Conservation (phyloP, 2,329 filamentous ascomycete species). For the Xylaria sp. region DNA sequence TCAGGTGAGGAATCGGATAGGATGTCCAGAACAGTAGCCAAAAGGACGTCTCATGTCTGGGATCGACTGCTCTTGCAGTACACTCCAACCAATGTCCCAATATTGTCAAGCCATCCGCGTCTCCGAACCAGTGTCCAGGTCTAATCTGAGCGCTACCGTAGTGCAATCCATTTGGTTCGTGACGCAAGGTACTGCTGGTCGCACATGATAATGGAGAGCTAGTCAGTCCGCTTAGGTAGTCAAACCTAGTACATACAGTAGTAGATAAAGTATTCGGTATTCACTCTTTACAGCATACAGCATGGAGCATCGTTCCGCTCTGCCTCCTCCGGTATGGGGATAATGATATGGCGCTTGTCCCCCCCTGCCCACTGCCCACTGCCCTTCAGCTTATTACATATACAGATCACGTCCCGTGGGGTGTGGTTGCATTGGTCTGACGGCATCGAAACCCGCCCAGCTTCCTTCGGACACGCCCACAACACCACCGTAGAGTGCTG, state of each 20-base stretch:
- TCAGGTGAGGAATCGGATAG: slow-evolving; percentile 31
- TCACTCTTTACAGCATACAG: no score
- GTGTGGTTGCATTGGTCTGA: slow-evolving; percentile 32
- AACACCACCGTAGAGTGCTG: slow-evolving; percentile 19
- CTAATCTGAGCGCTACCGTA: slow-evolving; percentile 15
- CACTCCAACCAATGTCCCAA: slow-evolving; percentile 13
- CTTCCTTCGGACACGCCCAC: slow-evolving; percentile 16
- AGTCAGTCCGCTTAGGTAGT: background rate
- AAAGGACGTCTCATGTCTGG: background rate
- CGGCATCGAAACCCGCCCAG: slow-evolving; percentile 28
- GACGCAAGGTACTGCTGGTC: slow-evolving; percentile 1
- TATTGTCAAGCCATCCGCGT: slow-evolving; percentile 25
- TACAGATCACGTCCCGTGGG: slow-evolving; percentile 27
- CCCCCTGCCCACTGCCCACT: slow-evolving; percentile 14
- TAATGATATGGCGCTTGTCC: slow-evolving; percentile 6
- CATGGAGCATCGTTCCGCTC: slow-evolving; percentile 3
- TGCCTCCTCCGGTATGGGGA: slow-evolving; percentile 11
- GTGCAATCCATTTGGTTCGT: background rate
- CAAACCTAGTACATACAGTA: no score
- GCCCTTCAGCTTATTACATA: slow-evolving; percentile 26
- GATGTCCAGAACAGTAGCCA: slow-evolving; percentile 4
- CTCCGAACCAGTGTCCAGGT: slow-evolving; percentile 28
- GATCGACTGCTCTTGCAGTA: background rate
- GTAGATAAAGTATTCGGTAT: background rate
- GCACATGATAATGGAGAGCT: background rate